Evolutionary conservation across 1,284 basidiomycete species (phyloP), one percentile per base, ranked within the genome.

Genomic region (Ceratobasidium sp.): DNA sequence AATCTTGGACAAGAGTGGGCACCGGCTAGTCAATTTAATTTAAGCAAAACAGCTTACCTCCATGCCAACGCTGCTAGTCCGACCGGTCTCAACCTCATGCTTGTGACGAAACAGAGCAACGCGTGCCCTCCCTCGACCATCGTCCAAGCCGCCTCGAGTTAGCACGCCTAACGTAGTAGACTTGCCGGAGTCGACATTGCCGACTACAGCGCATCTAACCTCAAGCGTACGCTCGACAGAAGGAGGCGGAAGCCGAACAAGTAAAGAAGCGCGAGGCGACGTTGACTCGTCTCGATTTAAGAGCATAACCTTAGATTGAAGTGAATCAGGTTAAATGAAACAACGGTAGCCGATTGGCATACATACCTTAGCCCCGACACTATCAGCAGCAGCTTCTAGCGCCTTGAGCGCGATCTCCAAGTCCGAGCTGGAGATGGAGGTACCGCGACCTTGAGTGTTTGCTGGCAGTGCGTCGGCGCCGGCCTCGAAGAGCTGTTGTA

Each of bases 71-170:
- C 94, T 96, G 42, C 95, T 96, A 0, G 97, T 99, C 75, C 98
- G 88, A 1, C 98, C 97, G 12, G 94, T 96, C 87, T 99, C 97
- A 80, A 99, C 89, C 85, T 99, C 97, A 83, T 99, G 97, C 84
- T 99, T 98, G 86, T 99, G 98, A 64, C 97, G 89, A 86, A 99
- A 99, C 9, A 99, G 87, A 2, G 94, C 93, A 9, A 99, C 94
- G 70, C 97, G 94, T 0, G 97, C 97, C 78, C 93, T 92, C 0
- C 97, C 97, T 84, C 98, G 88, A 13, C 97, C 98, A 84, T 99
- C 97, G 83, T 99, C 97, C 77, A 99, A 88, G 1, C 91, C 91
- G 60, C 97, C 94, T 85, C 93, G 87, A 33, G 94, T 95, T 1
- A 95, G 85, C 6, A 97, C 95, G 66, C 97, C 97, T 15, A 99